Evolutionary conservation across 768 basidiomycete species (phyloP), one percentile per base, ranked within the genome.

Genomic region (Hygrocybe coccinea): DNA sequence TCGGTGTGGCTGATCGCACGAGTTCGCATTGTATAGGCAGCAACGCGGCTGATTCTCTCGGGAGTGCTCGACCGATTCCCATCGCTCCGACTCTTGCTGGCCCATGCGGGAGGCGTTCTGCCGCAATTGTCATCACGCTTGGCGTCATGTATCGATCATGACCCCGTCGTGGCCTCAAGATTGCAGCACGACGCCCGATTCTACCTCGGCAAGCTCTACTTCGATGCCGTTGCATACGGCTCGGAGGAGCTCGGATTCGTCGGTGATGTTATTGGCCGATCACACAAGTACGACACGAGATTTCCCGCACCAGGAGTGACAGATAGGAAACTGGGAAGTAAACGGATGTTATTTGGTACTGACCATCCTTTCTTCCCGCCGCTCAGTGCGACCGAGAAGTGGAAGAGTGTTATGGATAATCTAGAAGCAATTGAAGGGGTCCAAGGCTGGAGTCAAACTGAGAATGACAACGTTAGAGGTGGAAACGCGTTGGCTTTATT

Each of bases 301-400:
- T 62, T 70, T 48, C 65, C 70, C 55, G 59, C 58, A 34, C 51
- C 69, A n/a, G 61, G 63, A 7, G 61, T 55, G 22, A 63, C 70
- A 35, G 71, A 74, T 59, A 67, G 78, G 60, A 75, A 69, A 56
- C 38, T 69, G 49, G 86, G 86, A 34, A 85, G 81, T 57, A 71
- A 73, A 56, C 74, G 79, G 62, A 79, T 90, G 76, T 64, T 92
- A 36, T 93, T 91, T 62, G 91, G 91, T 19, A 92, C 91, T 29
- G 91, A 93, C 65, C 88, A 93, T 67, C 91, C 90, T 0, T 93
- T 93, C 77, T 94, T 94, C 73, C 92, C 91, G 14, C 92, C 91
- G 2, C 76, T 93, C 37, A 70, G 74, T 57, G 71, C 74, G 46
- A 78, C 75, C 43, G 82, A 83, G 56, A 90, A 83, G 65, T 94